phyloP scores from a whole-genome alignment of 2,329 filamentous ascomycete genomes.

The Claviceps monticola region DNA sequence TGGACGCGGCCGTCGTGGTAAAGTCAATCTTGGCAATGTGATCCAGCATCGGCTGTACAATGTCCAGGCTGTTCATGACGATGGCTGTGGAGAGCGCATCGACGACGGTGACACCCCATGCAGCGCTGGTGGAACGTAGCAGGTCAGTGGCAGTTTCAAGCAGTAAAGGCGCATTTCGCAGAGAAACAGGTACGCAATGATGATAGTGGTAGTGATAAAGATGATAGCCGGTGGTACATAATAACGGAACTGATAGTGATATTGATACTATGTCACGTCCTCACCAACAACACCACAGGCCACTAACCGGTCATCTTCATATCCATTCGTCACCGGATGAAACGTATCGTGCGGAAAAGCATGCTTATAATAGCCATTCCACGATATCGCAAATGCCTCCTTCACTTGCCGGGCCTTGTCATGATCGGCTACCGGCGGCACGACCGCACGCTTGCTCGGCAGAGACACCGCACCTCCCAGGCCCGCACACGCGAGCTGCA shows the following conservation, averaged over 20 bases:
- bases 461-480: background rate
- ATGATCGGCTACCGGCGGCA: slow-evolving; percentile 16
- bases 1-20: slow-evolving; percentile 31
- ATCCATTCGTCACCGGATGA: slow-evolving; percentile 50
- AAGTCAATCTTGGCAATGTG: slow-evolving; percentile 62
- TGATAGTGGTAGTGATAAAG: background rate
- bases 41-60: slow-evolving; percentile 57
- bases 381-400: slow-evolving; percentile 55
- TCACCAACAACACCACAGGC: background rate
- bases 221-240: no score
- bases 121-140: slow-evolving; percentile 42
- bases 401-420: slow-evolving; percentile 46
- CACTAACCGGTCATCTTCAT: slow-evolving; percentile 53
- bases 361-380: slow-evolving; percentile 59
- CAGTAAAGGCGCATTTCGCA: no score
- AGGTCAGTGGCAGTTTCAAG: no score
- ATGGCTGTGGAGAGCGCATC: slow-evolving; percentile 71
- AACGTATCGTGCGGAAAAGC: slow-evolving; percentile 70
- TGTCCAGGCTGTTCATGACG: slow-evolving; percentile 55
- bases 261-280: background rate
- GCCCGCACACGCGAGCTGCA: slow-evolving; percentile 3
- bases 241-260: background rate
- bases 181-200: no score
- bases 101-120: slow-evolving; percentile 72
- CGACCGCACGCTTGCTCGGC: slow-evolving; percentile 2